A percentile compares a stretch with the other conserved stretches of the same genome.
phyloP scores from a whole-genome alignment of 257 asterid species.

The Thymus quinquecostatus region DNA sequence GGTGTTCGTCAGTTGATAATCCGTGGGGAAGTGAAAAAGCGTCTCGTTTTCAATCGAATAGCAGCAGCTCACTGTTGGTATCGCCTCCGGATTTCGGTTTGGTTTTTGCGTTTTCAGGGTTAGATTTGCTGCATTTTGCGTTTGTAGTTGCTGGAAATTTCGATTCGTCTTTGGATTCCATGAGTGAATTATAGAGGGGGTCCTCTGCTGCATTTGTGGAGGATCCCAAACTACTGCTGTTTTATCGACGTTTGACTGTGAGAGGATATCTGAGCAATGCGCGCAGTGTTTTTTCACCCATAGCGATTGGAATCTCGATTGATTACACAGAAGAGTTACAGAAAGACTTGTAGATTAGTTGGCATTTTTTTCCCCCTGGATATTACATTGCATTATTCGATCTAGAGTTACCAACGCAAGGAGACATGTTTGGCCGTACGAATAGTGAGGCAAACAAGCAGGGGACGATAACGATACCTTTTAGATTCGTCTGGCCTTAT shows the following conservation, averaged over 20 bases:
- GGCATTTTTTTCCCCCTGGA: neutral
- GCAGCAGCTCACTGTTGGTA: conserved; percentile 24
- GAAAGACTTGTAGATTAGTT: conserved; percentile 25
- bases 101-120: conserved; percentile 24
- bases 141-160: conserved; percentile 4
- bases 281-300: neutral
- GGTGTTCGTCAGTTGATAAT: conserved; percentile 18
- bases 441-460: conserved; percentile 44
- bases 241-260: conserved; percentile 26
- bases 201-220: conserved; percentile 46
- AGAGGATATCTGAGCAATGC: conserved; percentile 25
- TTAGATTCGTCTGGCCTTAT: conserved; percentile 75
- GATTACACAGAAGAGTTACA: conserved; percentile 10
- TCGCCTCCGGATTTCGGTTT: conserved; percentile 26
- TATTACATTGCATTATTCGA: conserved; percentile 14
- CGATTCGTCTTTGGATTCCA: conserved; percentile 19
- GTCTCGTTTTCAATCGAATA: conserved; percentile 24
- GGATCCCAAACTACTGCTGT: conserved; percentile 37
- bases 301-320: neutral
- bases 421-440: conserved; percentile 49
- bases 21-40: conserved; percentile 16
- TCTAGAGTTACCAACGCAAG: conserved; percentile 20
- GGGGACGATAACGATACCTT: conserved; percentile 52
- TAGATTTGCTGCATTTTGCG: conserved; percentile 28
- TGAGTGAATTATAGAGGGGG: conserved; percentile 40